Evolutionary conservation across 345 rosid species (phyloP).

Genomic region (Gossypium longicalyx): DNA sequence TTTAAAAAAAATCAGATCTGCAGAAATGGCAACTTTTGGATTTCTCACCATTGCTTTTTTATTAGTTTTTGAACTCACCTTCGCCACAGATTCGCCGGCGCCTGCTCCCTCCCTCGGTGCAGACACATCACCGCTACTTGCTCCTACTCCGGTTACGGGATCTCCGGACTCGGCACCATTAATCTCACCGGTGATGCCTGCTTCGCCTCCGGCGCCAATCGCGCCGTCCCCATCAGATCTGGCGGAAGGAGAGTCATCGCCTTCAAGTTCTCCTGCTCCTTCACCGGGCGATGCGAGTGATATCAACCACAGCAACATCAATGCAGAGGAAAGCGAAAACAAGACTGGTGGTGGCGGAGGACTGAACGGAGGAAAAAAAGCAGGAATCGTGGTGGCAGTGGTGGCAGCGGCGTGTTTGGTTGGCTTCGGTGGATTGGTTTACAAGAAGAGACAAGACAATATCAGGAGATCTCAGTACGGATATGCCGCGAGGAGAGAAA

Average conservation of each 20-base stretch:
- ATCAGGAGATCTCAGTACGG: conserved; percentile 47
- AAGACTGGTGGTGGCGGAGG: conserved; percentile 23
- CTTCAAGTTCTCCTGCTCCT: conserved; percentile 32
- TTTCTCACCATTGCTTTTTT: neutral
- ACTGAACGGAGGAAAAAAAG: conserved; percentile 52
- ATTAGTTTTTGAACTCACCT: conserved; percentile 13
- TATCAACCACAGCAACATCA: conserved; percentile 27
- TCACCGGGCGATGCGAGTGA: conserved; percentile 28
- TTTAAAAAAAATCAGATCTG: neutral
- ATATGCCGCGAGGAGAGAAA: conserved; percentile 50
- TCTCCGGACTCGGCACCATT: conserved; percentile 32
- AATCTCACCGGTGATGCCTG: conserved; percentile 24
- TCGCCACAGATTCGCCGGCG: conserved; percentile 20
- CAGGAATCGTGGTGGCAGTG: conserved; percentile 52
- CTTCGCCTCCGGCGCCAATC: conserved; percentile 25
- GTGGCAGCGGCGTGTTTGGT: conserved; percentile 43
- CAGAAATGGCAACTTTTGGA: conserved; percentile 11
- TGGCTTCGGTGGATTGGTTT: conserved; percentile 45
- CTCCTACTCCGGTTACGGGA: conserved; percentile 11
- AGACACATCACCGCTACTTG: conserved; percentile 10
- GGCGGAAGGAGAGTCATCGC: neutral
- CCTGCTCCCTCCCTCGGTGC: conserved; percentile 23
- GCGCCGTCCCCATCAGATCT: conserved; percentile 15
- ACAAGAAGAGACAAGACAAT: conserved; percentile 69
- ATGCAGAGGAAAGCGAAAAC: conserved; percentile 17